Percentiles rank a stretch among this genome's conserved stretches.
These are phyloP conservation scores for Inga oerstediana DNA, from an alignment of 306 rosid species.

Conservation along the genomic window DNA sequence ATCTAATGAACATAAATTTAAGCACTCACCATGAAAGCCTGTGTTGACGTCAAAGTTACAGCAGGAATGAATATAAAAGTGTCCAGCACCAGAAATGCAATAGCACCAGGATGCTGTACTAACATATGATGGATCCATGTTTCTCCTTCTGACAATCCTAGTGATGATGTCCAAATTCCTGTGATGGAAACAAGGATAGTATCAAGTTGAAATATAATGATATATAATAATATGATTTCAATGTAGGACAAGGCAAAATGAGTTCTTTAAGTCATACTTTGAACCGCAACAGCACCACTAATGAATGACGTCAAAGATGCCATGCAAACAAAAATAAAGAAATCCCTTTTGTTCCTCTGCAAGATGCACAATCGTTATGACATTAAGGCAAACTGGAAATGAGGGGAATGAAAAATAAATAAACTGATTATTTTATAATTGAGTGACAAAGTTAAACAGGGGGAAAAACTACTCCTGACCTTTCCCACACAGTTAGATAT, in stretches of 20 bases:
- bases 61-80: slow-evolving; percentile 46
- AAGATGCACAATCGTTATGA: slow-evolving; percentile 45
- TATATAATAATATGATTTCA: slow-evolving; percentile 28
- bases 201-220: slow-evolving; percentile 34
- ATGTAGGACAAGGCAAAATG: slow-evolving; percentile 31
- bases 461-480: slow-evolving; percentile 48
- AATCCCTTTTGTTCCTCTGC: slow-evolving; percentile 96
- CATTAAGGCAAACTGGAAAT: slow-evolving; percentile 27
- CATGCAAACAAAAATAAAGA: slow-evolving; percentile 76
- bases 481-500: slow-evolving; percentile 98
- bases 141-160: slow-evolving; percentile 56
- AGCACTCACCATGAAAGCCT: slow-evolving; percentile 72
- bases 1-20: slow-evolving; percentile 22
- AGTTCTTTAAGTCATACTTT: slow-evolving; percentile 61
- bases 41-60: slow-evolving; percentile 66
- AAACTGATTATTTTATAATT: background rate
- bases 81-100: slow-evolving; percentile 67
- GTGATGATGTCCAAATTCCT: slow-evolving; percentile 70
- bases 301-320: slow-evolving; percentile 60
- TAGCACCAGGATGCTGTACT: slow-evolving; percentile 62
- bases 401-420: background rate
- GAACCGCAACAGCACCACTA: slow-evolving; percentile 56
- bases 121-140: slow-evolving; percentile 63
- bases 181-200: slow-evolving; percentile 40
- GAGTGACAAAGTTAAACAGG: slow-evolving; percentile 11